Conservation (phyloP, 116 monocot species). For the Papilionanthe hybrid region DNA sequence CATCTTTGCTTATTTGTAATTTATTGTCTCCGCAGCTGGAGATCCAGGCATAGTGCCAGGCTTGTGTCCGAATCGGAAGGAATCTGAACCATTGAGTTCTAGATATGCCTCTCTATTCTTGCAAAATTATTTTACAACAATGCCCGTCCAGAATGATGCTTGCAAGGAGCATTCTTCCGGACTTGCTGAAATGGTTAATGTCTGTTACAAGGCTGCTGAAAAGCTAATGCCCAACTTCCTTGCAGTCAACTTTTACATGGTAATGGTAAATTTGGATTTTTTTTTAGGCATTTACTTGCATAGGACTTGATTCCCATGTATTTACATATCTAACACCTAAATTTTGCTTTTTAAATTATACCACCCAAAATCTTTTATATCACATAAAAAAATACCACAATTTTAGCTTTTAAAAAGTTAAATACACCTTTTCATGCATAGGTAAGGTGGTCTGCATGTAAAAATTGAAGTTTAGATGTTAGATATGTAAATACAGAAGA, state of each 20-base stretch:
- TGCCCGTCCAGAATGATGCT: constrained; percentile 78
- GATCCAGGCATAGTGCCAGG: constrained; percentile 83
- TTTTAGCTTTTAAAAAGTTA: too few species aligned
- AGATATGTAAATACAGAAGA: too few species aligned
- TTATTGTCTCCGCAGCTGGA: constrained; percentile 53
- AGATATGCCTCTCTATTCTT: constrained; percentile 72
- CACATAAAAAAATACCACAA: too few species aligned
- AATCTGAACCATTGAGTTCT: constrained; percentile 75
- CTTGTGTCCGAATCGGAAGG: constrained; percentile 78
- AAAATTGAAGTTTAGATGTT: too few species aligned
- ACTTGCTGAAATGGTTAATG: constrained; percentile 63
- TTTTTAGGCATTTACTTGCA: too few species aligned
- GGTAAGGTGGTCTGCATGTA: too few species aligned
- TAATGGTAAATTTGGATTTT: constrained; percentile 18
- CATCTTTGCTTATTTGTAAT: constrained; percentile 3
- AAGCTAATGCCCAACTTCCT: constrained; percentile 82
- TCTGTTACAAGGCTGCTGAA: constrained; percentile 81
- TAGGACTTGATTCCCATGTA: too few species aligned
- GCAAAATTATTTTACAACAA: constrained; percentile 80
- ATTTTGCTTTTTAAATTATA: too few species aligned
- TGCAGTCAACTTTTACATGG: constrained; percentile 94
- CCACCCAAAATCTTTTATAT: too few species aligned
- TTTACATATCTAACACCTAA: too few species aligned
- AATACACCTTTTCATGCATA: too few species aligned
- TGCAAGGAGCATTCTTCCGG: constrained; percentile 78